Evolutionary conservation across 2,329 filamentous ascomycete genomes (phyloP).

Genomic region (Cryphonectria nitschkei): DNA sequence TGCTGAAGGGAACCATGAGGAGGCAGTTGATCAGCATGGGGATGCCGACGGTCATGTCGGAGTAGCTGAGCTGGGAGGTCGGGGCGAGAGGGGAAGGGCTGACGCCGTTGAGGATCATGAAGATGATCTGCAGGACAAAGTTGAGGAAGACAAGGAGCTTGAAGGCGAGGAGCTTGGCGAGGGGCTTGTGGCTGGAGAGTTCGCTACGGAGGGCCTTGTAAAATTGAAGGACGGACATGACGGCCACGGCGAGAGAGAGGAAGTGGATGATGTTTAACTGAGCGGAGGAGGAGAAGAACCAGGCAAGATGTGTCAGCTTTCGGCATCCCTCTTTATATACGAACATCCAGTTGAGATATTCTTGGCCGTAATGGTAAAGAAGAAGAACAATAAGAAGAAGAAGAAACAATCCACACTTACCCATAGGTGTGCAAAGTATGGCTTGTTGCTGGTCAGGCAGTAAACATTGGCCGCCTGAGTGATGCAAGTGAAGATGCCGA

Average conservation of each 20-base stretch:
- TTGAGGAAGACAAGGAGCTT: conserved; percentile 40
- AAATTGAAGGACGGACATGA: conserved; percentile 35
- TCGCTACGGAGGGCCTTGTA: conserved; percentile 36
- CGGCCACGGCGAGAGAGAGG: conserved; percentile 34
- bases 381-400: background rate
- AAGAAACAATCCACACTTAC: conserved; percentile 19
- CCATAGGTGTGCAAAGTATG: conserved; percentile 38
- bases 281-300: no score
- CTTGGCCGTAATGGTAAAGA: background rate
- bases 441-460: conserved; percentile 37
- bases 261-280: conserved; percentile 34
- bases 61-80: conserved; percentile 32
- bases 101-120: conserved; percentile 32
- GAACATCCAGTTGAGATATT: background rate
- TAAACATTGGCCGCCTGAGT: conserved; percentile 36
- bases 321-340: no score
- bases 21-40: conserved; percentile 33
- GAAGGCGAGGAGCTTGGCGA: conserved; percentile 40
- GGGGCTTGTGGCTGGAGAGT: conserved; percentile 36
- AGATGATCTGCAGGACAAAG: conserved; percentile 31
- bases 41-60: conserved; percentile 34
- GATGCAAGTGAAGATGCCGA: conserved; percentile 45
- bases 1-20: conserved; percentile 34
- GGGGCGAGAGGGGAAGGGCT: conserved; percentile 28
- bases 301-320: background rate